Evolutionary conservation across 2,329 filamentous ascomycete species (phyloP), one percentile per base, ranked within the genome.

Genomic region (Aspergillus thermomutatus): DNA sequence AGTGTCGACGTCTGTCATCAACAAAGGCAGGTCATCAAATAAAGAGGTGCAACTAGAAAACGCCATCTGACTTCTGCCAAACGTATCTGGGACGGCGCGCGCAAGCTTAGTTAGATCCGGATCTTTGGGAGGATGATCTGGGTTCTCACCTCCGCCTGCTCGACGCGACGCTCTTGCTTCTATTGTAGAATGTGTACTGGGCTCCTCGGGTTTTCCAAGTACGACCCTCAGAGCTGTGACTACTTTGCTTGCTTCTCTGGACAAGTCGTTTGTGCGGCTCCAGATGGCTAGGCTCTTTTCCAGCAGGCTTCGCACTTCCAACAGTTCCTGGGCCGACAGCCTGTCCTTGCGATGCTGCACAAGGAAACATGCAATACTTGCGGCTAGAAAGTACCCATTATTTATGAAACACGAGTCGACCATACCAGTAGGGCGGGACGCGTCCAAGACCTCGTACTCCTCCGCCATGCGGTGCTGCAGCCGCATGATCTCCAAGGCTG

Each of bases 291-390:
- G 25, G 48, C 48, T 34, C 48, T 31, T 50, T 34, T 50, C 26
- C 1, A 50, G 48, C 48, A 50, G 48, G 25, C 26, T 31, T 50
- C 48, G 48, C 48, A 50, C 48, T 31, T 34, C 48, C 3, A 4
- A 37, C 27, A 50, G 49, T n/a, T n/a, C 27, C n/a, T n/a, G 49
- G 27, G 49, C 49, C 27, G 49, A 50, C 49, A 50, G 49, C 49
- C 27, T 19, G 49, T 50, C 49, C 27, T 50, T 25, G 27, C 28
- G 28, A 34, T 50, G 49, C 49, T 50, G 49, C n/a, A 50, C n/a
- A 10, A 50, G 17, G 9, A 50, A 50, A 11, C 49, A 50, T 4
- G n/a, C 1, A 17, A 37, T 50, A 37, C 48, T 50, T 10, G 48
- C 48, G 8, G 48, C 48, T 50, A 50, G 19, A 21, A 50, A 50